Conservation (phyloP, 257 asterid species). For the Gentiana straminea region DNA sequence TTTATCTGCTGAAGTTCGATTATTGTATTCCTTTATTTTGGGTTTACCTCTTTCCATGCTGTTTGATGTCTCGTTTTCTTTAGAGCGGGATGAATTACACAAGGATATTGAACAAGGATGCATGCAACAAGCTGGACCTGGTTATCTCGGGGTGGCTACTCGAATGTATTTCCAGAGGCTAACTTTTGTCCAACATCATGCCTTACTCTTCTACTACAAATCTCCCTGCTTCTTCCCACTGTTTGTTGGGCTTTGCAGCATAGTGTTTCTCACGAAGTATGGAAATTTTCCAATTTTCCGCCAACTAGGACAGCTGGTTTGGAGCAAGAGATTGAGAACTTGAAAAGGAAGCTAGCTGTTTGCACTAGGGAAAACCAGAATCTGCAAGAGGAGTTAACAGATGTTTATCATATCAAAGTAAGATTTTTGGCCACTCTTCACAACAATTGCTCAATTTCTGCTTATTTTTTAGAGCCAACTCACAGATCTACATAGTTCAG, state of each 20-base stretch:
- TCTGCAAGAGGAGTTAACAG: slow-evolving; percentile 88
- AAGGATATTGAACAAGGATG: slow-evolving; percentile 92
- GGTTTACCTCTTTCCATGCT: too few relatives aligned
- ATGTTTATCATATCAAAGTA: slow-evolving; percentile 87
- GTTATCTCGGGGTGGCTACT: slow-evolving; percentile 84
- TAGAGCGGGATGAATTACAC: slow-evolving; percentile 86
- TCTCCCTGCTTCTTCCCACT: not conserved
- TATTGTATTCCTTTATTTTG: too few relatives aligned
- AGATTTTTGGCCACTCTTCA: slow-evolving; percentile 14
- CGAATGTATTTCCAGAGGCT: slow-evolving; percentile 87
- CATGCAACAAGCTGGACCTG: slow-evolving; percentile 96
- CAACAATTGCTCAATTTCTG: slow-evolving; percentile 8
- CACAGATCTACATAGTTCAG: slow-evolving; percentile 70
- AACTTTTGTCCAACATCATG: not conserved
- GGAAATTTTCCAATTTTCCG: not conserved
- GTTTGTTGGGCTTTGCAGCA: not conserved
- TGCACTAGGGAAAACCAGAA: slow-evolving; percentile 65
- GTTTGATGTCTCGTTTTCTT: slow-evolving; percentile 14
- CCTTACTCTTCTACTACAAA: not conserved
- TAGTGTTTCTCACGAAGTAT: slow-evolving; percentile 8
- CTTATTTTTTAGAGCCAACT: slow-evolving; percentile 53
- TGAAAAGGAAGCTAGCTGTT: slow-evolving; percentile 54
- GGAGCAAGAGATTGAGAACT: slow-evolving; percentile 87
- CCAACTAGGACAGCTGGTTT: slow-evolving; percentile 74
- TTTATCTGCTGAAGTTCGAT: too few relatives aligned